Base-by-base conservation (phyloP, 2,329 filamentous ascomycete genomes). In the Aspergillaceae sp. region DNA sequence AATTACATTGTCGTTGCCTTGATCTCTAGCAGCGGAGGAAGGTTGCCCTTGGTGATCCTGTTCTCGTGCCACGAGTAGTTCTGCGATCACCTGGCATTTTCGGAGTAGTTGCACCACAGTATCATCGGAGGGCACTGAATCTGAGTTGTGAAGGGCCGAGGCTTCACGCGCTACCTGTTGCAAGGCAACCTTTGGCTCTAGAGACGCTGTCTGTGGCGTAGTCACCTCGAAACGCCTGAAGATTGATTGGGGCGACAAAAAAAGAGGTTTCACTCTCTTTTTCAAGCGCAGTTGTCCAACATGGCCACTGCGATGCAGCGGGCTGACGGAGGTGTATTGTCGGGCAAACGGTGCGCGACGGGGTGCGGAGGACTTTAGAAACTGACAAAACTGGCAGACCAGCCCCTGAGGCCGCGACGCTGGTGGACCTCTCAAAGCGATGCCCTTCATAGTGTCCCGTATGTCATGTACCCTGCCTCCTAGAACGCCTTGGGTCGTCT, bases 331-430 rank as follows among this genome's bases (percentile, higher is more conserved):
- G 5, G 51, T 41, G 50, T 52, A 51, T 35, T 50, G 52, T 36
- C 54, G 59, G 8, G 53, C 46, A 41, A 60, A 41, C 36, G 56
- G 54, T 11, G 56, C 44, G 35, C 48, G 51, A 41, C 48, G 56
- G 41, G 47, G 47, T 33, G 53, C 38, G 5, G 56, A 45, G 4
- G 54, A 54, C 11, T 55, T 56, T 7, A 65, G 65, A 35, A 59
- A 56, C 48, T 64, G 62, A 47, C 67, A 70, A 35, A 68, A 58
- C 53, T 70, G 66, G 37, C 67, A 70, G 42, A 68, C 52, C 9
- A 59, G 50, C 8, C 56, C 54, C 44, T 58, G 59, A 28, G 52
- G 43, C 34, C 48, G 55, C 19, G 54, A 49, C 37, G 51, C 52
- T 42, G 48, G 60, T 36, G 58, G 58, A 27, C 57, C 55, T 40